Conservation (phyloP, 305 asterid genomes). For the Fraxinus baroniana region DNA sequence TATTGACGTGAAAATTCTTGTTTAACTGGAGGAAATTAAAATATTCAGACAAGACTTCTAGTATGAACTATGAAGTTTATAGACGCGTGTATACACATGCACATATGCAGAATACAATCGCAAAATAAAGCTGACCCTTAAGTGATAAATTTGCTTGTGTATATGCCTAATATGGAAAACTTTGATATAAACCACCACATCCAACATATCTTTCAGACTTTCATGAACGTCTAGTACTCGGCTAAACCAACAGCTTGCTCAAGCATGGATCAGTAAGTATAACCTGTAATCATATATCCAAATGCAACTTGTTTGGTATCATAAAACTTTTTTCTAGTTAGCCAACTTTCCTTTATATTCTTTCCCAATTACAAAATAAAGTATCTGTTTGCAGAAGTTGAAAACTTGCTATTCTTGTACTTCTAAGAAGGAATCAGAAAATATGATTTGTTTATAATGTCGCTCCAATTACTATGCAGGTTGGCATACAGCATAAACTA, state of each 20-base stretch:
- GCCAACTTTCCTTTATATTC: not conserved
- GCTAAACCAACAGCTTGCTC: not conserved
- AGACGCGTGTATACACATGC: not conserved
- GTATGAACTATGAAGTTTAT: not conserved
- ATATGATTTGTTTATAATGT: not conserved
- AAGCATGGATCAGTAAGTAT: not conserved
- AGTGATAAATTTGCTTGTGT: not conserved
- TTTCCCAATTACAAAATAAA: not conserved
- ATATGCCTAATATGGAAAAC: not conserved
- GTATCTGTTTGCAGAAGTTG: not conserved
- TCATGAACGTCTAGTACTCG: not conserved
- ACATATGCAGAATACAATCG: not conserved
- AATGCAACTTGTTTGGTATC: not conserved
- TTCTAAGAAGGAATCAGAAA: not conserved
- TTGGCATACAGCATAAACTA: conserved; percentile 70
- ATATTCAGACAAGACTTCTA: not conserved
- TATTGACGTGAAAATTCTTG: not conserved
- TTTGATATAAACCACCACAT: not conserved
- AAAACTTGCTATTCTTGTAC: not conserved
- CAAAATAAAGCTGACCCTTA: not conserved
- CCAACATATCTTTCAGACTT: not conserved
- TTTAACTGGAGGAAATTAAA: not conserved
- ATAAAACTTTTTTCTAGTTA: not conserved
- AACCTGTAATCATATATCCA: not conserved
- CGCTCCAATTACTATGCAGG: conserved; percentile 47